phyloP scores from a whole-genome alignment of 345 rosid species.

The Theobroma cacao region DNA sequence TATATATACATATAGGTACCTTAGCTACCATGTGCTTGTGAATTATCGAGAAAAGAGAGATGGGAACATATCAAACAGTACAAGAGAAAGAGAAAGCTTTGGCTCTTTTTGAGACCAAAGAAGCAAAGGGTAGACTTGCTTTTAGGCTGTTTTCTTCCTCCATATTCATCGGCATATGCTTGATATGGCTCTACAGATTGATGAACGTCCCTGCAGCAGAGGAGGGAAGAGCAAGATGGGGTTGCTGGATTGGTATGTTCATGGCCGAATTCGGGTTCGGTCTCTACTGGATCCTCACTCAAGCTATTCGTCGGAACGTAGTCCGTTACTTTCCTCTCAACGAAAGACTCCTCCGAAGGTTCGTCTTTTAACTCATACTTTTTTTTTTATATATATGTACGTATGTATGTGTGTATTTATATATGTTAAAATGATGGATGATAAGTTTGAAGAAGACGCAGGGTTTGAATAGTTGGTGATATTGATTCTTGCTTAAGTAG shows the following conservation, averaged over 20 bases:
- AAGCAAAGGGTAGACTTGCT: slow-evolving; percentile 25
- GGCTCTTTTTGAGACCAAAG: slow-evolving; percentile 16
- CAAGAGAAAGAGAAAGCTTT: background rate
- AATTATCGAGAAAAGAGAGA: background rate
- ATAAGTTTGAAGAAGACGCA: too few relatives aligned
- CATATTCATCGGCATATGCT: slow-evolving; percentile 31
- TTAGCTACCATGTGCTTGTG: background rate
- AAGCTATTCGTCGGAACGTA: slow-evolving; percentile 46
- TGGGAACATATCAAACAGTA: background rate
- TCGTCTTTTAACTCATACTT: too few relatives aligned
- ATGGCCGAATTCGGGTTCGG: slow-evolving; percentile 44
- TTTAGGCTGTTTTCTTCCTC: slow-evolving; percentile 32
- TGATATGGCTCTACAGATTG: slow-evolving; percentile 37
- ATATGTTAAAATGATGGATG: too few relatives aligned
- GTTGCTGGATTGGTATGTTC: slow-evolving; percentile 43
- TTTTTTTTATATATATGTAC: too few relatives aligned
- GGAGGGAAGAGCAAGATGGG: slow-evolving; percentile 21
- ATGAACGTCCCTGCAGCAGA: slow-evolving; percentile 20
- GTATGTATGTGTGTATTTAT: too few relatives aligned
- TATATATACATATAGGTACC: background rate
- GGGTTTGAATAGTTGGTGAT: too few relatives aligned
- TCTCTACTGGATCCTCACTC: slow-evolving; percentile 48
- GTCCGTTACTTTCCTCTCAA: slow-evolving; percentile 29
- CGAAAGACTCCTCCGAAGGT: slow-evolving; percentile 42
- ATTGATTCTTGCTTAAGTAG: too few relatives aligned